Evolutionary conservation across 768 basidiomycete genomes (phyloP), one percentile per base, ranked within the genome.

Genomic region (Suillus lakei): DNA sequence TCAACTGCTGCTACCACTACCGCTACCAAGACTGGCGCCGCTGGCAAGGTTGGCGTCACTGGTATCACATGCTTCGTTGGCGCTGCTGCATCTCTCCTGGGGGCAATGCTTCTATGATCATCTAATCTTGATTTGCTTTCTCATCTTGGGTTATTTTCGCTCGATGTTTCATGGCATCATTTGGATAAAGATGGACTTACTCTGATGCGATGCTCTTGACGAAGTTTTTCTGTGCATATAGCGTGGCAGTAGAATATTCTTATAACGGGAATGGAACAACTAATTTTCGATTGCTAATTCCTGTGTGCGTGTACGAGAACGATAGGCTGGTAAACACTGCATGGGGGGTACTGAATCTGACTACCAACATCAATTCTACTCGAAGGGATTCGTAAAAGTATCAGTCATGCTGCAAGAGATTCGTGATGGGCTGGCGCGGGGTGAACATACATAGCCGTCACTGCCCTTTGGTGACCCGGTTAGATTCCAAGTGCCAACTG

Each of bases 11-110:
- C 67, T 16, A 71, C 63, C 18, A 60, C 67, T 26, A 71, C 63
- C 18, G 61, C 67, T 26, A 34, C 53, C 16, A 62, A n/a, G 13
- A 61, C 63, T 21, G 59, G 59, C 26, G 41, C 56, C 5, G 75
- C 76, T n/a, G 69, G 61, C 63, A 77, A 67, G 46, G 66, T 71
- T n/a, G 65, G 64, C 28, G 59, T 76, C 12, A 56, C 76, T 8
- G 60, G 67, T 13, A 23, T 65, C 15, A 71, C 73, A 1, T 66
- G 75, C 21, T 26, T 73, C 7, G 64, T 76, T 18, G 76, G 66
- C 3, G 34, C 71, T 28, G 67, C 63, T 30, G 69, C 74, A 6
- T 62, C 64, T 2, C 59, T 75, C n/a, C n/a, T 76, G 7, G 68
- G 74, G 18, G 68, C 67, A 50, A 46, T 68, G 16, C 34, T 76